Conservation (phyloP, 208 protist species). For the Lotmaria passim region DNA sequence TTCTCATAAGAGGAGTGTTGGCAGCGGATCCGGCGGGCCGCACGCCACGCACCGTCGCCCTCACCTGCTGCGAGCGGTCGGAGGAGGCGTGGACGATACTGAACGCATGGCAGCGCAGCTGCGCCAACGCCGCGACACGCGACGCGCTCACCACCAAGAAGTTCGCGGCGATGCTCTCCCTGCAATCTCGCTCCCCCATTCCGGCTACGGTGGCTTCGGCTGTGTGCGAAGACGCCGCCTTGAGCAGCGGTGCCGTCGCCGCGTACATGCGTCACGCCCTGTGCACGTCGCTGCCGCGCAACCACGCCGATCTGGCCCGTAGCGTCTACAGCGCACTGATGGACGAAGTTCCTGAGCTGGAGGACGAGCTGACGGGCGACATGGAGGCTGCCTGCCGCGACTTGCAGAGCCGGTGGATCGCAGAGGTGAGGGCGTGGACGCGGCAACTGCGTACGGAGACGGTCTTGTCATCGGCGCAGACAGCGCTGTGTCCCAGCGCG, state of each 20-base stretch:
- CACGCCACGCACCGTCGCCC: constrained; percentile 8
- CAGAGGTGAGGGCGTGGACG: constrained; percentile 2
- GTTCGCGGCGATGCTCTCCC: constrained; percentile 25
- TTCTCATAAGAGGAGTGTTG: too few relatives aligned
- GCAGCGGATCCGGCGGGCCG: constrained; percentile 9
- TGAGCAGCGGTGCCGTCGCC: constrained; percentile 18
- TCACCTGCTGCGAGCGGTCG: constrained; percentile 46
- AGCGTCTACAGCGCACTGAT: constrained; percentile 38
- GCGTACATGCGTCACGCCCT: constrained; percentile 29
- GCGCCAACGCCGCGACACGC: constrained; percentile 6
- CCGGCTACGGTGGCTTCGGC: not conserved
- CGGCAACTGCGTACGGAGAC: constrained; percentile 8
- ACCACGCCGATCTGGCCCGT: constrained; percentile 35
- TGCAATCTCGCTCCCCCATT: constrained; percentile 9
- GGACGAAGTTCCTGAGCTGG: constrained; percentile 39
- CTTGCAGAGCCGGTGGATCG: constrained; percentile 8
- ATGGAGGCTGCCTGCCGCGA: constrained; percentile 29
- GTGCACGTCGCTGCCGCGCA: constrained; percentile 41
- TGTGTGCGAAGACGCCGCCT: constrained; percentile 15
- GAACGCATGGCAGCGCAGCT: constrained; percentile 34
- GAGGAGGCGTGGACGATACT: constrained; percentile 37
- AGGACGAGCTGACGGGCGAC: constrained; percentile 48
- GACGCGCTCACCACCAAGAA: constrained; percentile 1
- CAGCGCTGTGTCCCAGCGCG: constrained; percentile 11
- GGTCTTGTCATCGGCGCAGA: constrained; percentile 17